These are phyloP conservation scores for Simplicillium aogashimaense DNA, from an alignment of 2,329 filamentous ascomycete genomes.

Conservation along the genomic window DNA sequence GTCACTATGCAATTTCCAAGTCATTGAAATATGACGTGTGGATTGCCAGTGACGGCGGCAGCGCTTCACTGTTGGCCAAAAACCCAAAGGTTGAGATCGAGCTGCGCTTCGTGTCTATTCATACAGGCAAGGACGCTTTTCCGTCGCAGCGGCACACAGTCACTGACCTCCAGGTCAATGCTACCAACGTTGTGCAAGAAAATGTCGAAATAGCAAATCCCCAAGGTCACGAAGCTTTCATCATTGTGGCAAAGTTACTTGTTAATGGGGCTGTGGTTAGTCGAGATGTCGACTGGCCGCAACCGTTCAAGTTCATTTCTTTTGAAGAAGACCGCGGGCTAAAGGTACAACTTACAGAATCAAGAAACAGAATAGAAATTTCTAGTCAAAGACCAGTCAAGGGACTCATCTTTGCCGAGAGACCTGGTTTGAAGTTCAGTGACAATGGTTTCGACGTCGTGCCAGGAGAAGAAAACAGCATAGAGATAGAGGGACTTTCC, in stretches of 20 bases:
- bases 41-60: conserved; percentile 20
- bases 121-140: conserved; percentile 24
- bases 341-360: conserved; percentile 21
- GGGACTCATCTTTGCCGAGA: conserved; percentile 43
- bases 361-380: conserved; percentile 15
- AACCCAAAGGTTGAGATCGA: conserved; percentile 14
- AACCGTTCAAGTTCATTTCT: conserved; percentile 51
- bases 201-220: conserved; percentile 18
- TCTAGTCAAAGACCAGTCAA: conserved; percentile 40
- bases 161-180: conserved; percentile 19
- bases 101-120: conserved; percentile 30
- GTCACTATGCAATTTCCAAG: conserved; percentile 8
- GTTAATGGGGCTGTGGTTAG: conserved; percentile 27
- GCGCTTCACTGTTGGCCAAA: conserved; percentile 7
- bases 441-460: conserved; percentile 51
- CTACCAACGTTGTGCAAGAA: conserved; percentile 24
- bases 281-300: conserved; percentile 47
- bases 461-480: conserved; percentile 28
- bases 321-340: conserved; percentile 28
- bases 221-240: conserved; percentile 30
- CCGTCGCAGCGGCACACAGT: conserved; percentile 13
- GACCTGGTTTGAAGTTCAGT: conserved; percentile 32
- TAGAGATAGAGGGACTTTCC: conserved; percentile 8
- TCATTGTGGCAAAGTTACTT: conserved; percentile 34
- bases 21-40: conserved; percentile 31